Base-by-base conservation (phyloP, 352 stramenopile genomes). In the Pythium aristosporum region DNA sequence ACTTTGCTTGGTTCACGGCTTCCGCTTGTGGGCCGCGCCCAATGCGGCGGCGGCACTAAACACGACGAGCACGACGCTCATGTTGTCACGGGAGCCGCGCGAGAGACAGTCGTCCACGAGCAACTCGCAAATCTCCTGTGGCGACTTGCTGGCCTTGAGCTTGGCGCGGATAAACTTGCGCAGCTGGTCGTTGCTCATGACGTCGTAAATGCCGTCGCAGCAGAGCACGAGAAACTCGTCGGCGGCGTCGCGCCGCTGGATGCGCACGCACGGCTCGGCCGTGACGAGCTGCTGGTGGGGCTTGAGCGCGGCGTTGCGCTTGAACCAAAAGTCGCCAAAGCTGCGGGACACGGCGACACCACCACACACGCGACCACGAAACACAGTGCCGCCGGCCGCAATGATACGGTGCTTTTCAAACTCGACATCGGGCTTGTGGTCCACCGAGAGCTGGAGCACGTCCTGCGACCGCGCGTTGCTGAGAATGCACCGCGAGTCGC, bases 191-290 rank as follows among this genome's bases (percentile, higher is more conserved):
- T 98, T 96, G 67, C 78, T 94, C 88, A 98, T 98, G 34, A 98
- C 94, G 63, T 98, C 94, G 74, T 92, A 98, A 57, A 98, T 93
- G 57, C 94, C 94, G 63, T 98, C 94, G 63, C 92, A 98, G 48
- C 83, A 90, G 16, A 98, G 77, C 54, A 97, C 75, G 16, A 98
- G 74, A 63, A 98, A 97, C 71, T 98, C 88, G 68, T 98, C 93
- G 5, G 94, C 74, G 6, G 76, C 21, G 56, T 89, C 74, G 21
- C 85, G 87, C 21, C 68, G 73, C 48, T 92, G 84, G 60, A 93
- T 82, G 36, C 82, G 82, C 51, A 96, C 76, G 57, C 83, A 94
- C 3, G 87, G 87, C 67, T 96, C 87, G 7, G 87, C 82, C 47
- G 86, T 94, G 61, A 96, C 87, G 37, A 94, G 75, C 68, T 96